phyloP scores from a whole-genome alignment of 805 yeast genomes.

The Myxozyma nipponensis region DNA sequence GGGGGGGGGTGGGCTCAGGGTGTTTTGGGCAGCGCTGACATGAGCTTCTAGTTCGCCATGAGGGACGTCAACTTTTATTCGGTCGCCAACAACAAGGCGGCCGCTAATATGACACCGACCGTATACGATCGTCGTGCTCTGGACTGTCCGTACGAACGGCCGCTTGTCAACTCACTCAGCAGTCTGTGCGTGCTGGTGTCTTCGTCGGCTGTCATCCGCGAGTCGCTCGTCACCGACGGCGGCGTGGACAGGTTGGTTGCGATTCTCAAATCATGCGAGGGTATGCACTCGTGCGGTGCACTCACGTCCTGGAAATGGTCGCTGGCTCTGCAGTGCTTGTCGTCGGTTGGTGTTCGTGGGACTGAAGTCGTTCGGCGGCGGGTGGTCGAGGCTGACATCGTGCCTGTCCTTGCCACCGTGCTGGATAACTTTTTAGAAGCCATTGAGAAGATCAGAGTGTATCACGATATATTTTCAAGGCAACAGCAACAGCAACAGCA shows the following conservation, averaged over 20 bases:
- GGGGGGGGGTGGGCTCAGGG: too few species aligned
- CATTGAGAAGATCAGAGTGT: constrained; percentile 26
- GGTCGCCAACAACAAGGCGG: constrained; percentile 75
- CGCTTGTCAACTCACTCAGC: constrained; percentile 85
- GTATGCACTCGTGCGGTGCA: constrained; percentile 38
- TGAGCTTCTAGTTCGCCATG: constrained; percentile 50
- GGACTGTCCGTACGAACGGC: constrained; percentile 84
- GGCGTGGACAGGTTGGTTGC: constrained; percentile 85
- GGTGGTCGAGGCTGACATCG: constrained; percentile 85
- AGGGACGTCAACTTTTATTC: constrained; percentile 85
- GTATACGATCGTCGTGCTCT: constrained; percentile 89
- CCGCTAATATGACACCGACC: constrained; percentile 84
- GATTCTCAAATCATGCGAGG: constrained; percentile 75
- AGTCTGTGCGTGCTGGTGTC: constrained; percentile 84
- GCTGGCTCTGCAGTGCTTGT: constrained; percentile 85
- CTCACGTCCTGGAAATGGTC: constrained; percentile 98
- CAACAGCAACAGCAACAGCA: constrained; percentile 2
- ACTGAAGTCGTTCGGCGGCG: constrained; percentile 78
- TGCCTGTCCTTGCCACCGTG: constrained; percentile 87
- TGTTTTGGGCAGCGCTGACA: too few species aligned
- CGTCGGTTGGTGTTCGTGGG: constrained; percentile 88
- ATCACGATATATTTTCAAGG: constrained; percentile 15
- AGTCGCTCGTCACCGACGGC: constrained; percentile 83
- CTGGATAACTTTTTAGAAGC: constrained; percentile 71
- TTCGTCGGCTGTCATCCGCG: constrained; percentile 83